Conservation (phyloP, 2,329 filamentous ascomycete genomes). For the Alternaria alternata region DNA sequence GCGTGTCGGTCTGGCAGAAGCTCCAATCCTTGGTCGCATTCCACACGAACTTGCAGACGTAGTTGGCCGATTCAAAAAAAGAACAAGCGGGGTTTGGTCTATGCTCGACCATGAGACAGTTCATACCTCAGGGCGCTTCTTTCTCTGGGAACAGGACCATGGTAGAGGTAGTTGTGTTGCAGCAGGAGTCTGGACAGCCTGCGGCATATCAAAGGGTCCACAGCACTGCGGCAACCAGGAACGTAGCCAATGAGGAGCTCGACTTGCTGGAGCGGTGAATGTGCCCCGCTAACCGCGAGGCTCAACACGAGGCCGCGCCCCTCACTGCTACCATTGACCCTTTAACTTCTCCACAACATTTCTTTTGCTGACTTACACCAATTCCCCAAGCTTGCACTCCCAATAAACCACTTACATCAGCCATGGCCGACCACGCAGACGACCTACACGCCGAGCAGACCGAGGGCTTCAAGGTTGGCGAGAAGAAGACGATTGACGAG, state of each 20-base stretch:
- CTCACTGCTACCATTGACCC: constrained; percentile 21
- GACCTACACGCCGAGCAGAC: constrained; percentile 88
- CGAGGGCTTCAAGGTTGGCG: constrained; percentile 95
- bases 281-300: constrained; percentile 34
- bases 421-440: constrained; percentile 64
- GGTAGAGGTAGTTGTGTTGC: constrained; percentile 5
- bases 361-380: constrained; percentile 13
- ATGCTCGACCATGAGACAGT: constrained; percentile 14
- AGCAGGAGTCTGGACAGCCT: constrained; percentile 17
- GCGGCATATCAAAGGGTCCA: constrained; percentile 15
- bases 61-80: background rate
- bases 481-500: constrained; percentile 97
- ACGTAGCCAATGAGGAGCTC: constrained; percentile 23
- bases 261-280: constrained; percentile 32
- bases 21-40: background rate
- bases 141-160: background rate
- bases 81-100: constrained; percentile 17
- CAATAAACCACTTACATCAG: constrained; percentile 17
- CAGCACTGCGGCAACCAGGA: constrained; percentile 25
- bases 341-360: constrained; percentile 17
- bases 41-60: background rate
- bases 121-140: background rate
- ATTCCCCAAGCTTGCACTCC: background rate
- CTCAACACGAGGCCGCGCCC: constrained; percentile 26
- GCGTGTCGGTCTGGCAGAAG: constrained; percentile 3